phyloP scores from a whole-genome alignment of 2,329 filamentous ascomycete species.

The Sarocladiaceae sp. region DNA sequence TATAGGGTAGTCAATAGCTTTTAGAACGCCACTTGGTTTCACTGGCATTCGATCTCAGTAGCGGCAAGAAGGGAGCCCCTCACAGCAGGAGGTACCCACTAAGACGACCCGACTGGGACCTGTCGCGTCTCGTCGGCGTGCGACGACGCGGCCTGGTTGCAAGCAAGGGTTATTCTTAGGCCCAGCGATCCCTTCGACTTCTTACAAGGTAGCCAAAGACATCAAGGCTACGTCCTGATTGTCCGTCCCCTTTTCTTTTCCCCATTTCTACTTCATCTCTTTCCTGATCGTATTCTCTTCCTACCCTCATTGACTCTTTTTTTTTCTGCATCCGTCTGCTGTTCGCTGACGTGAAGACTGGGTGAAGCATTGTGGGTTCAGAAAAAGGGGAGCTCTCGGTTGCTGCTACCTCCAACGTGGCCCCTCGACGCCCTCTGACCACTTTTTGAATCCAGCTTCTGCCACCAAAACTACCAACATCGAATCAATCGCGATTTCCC shows the following conservation, averaged over 20 bases:
- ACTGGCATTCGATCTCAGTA: background rate
- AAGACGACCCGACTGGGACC: background rate
- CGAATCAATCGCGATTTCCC: background rate
- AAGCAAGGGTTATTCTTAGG: background rate
- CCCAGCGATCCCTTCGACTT: background rate
- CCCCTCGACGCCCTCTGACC: background rate
- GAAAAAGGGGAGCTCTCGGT: conserved; percentile 7
- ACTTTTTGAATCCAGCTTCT: conserved; percentile 2
- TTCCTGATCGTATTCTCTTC: conserved; percentile 7
- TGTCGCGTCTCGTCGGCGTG: background rate
- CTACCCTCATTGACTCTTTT: background rate
- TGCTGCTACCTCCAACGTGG: conserved; percentile 6
- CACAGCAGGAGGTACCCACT: background rate
- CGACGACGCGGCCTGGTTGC: background rate
- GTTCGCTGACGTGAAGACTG: background rate
- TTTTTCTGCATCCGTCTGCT: background rate
- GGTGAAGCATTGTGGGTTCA: background rate
- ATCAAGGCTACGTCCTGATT: background rate
- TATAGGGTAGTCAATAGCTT: too few species aligned
- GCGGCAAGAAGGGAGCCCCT: background rate
- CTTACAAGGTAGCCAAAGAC: background rate
- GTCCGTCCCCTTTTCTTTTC: background rate
- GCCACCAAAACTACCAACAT: background rate
- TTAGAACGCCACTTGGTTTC: background rate
- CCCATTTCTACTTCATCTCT: conserved; percentile 7